These are phyloP conservation scores for Biscutella laevigata DNA, from an alignment of 441 rosid genomes.

Conservation along the genomic window DNA sequence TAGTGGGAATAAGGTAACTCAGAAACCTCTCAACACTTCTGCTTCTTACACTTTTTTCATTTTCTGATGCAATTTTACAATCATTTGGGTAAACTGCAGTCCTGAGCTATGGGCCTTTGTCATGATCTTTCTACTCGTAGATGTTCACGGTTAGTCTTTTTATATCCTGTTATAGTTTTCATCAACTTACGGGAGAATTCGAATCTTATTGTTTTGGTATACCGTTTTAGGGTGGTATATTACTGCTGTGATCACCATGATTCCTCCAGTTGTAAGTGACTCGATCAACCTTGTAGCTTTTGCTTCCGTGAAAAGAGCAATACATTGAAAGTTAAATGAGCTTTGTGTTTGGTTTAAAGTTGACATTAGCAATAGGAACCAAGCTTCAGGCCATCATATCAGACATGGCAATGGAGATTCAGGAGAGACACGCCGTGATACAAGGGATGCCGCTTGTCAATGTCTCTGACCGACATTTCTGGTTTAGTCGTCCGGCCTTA, in stretches of 20 bases:
- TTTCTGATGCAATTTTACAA: not conserved
- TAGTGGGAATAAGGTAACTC: constrained; percentile 85
- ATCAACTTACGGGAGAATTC: not conserved
- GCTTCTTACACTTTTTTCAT: not conserved
- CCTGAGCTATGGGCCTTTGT: constrained; percentile 73
- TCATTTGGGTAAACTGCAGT: constrained; percentile 39
- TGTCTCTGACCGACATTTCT: constrained; percentile 75
- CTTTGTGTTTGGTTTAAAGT: constrained; percentile 39
- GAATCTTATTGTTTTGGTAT: not conserved
- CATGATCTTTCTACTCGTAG: constrained; percentile 58
- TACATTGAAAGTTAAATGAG: too few relatives aligned
- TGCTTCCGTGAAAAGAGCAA: not conserved
- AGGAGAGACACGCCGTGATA: constrained; percentile 77
- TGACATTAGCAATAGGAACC: constrained; percentile 79
- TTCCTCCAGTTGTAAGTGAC: constrained; percentile 69
- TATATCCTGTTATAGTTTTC: not conserved
- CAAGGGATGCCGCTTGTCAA: constrained; percentile 97
- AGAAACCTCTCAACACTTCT: not conserved
- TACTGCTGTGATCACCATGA: constrained; percentile 44
- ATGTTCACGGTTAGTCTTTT: constrained; percentile 51
- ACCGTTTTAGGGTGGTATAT: constrained; percentile 61
- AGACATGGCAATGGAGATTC: constrained; percentile 83
- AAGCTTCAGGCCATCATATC: constrained; percentile 84
- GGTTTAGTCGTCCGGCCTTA: constrained; percentile 69
- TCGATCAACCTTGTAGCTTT: not conserved